These are phyloP conservation scores for Phaffia tasmanica DNA, from an alignment of 768 basidiomycete genomes.

Conservation along the genomic window DNA sequence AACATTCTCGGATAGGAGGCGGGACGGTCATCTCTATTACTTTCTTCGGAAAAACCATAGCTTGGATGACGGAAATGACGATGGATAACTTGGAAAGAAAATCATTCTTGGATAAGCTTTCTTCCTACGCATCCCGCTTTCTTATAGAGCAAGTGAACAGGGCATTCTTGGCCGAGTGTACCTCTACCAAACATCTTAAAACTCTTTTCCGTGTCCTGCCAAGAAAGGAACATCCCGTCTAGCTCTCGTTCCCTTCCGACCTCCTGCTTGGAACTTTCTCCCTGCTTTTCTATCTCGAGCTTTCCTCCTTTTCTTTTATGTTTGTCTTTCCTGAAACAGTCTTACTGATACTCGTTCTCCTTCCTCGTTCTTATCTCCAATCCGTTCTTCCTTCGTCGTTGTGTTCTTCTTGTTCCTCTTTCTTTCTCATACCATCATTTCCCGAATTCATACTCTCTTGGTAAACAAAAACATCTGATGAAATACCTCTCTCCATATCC, in stretches of 20 bases:
- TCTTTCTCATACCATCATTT: background rate
- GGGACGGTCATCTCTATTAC: too few relatives aligned
- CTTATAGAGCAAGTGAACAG: too few relatives aligned
- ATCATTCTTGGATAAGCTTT: too few relatives aligned
- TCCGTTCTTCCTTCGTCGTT: background rate
- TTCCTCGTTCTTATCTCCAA: background rate
- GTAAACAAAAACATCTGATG: background rate
- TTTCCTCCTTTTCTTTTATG: background rate
- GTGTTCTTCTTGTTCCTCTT: background rate
- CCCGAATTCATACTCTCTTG: background rate
- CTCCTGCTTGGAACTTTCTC: background rate
- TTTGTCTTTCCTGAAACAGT: constrained; percentile 12
- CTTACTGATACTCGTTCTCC: constrained; percentile 3
- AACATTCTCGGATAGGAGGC: too few relatives aligned
- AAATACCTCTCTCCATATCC: background rate
- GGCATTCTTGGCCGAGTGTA: too few relatives aligned
- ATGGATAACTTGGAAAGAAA: too few relatives aligned
- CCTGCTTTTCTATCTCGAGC: background rate
- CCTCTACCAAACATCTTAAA: background rate
- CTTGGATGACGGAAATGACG: too few relatives aligned
- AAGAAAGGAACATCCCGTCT: background rate
- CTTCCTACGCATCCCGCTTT: background rate
- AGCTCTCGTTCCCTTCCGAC: background rate
- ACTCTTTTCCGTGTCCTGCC: background rate
- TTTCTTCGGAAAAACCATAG: too few relatives aligned